These are phyloP conservation scores for Colletotrichum sp. DNA, from an alignment of 2,329 filamentous ascomycete species.

Conservation along the genomic window DNA sequence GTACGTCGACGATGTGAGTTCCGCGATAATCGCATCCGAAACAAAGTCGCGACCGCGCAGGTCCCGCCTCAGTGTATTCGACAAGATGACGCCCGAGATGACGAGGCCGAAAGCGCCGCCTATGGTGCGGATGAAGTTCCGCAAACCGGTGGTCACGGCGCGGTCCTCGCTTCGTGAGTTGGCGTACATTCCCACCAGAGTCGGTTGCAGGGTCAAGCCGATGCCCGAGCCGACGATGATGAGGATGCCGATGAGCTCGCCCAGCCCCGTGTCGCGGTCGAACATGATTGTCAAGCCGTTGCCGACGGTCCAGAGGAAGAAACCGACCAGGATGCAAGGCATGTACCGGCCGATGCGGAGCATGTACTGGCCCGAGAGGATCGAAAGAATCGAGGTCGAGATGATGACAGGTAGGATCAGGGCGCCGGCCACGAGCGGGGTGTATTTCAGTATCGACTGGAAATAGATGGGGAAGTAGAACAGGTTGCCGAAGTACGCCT, in stretches of 20 bases:
- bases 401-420: conserved; percentile 34
- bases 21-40: conserved; percentile 20
- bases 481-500: conserved; percentile 33
- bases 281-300: conserved; percentile 34
- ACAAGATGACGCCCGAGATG: conserved; percentile 34
- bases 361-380: conserved; percentile 35
- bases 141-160: conserved; percentile 40
- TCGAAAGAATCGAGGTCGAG: conserved; percentile 30
- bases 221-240: conserved; percentile 38
- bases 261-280: conserved; percentile 27
- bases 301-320: conserved; percentile 38
- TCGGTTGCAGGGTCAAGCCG: conserved; percentile 41
- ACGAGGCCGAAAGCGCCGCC: conserved; percentile 40
- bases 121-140: conserved; percentile 42
- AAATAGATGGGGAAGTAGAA: conserved; percentile 36
- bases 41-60: conserved; percentile 14
- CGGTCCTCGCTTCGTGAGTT: conserved; percentile 38
- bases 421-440: conserved; percentile 31
- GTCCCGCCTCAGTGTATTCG: conserved; percentile 28
- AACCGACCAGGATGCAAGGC: conserved; percentile 33
- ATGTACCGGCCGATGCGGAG: conserved; percentile 32
- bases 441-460: conserved; percentile 33
- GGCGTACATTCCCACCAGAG: conserved; percentile 41
- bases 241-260: conserved; percentile 33
- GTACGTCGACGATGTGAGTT: conserved; percentile 30